phyloP scores from a whole-genome alignment of 768 basidiomycete genomes.

The Hygrophorus russula region DNA sequence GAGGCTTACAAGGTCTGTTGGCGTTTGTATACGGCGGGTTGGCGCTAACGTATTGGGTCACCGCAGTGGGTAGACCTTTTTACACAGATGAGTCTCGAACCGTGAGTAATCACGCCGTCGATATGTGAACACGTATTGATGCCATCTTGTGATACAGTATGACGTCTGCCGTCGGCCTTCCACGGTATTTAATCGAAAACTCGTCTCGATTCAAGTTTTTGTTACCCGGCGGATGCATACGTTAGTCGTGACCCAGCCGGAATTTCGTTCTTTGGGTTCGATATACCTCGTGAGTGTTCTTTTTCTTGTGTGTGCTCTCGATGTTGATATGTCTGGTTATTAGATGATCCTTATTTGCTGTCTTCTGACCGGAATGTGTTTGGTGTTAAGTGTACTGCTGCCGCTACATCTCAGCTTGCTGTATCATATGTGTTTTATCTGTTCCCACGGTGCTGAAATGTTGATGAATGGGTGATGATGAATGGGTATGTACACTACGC shows the following conservation, averaged over 20 bases:
- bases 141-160: slow-evolving; percentile 14
- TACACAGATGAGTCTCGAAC: slow-evolving; percentile 39
- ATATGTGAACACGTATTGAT: not conserved
- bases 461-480: no score
- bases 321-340: no score
- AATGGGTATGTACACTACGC: no score
- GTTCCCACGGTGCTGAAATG: not conserved
- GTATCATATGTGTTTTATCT: not conserved
- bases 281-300: no score
- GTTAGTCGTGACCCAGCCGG: slow-evolving; percentile 13
- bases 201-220: slow-evolving; percentile 39
- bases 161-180: slow-evolving; percentile 40
- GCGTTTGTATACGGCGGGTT: slow-evolving; percentile 22
- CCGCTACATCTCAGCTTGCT: not conserved
- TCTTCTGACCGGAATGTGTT: slow-evolving; percentile 5
- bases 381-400: not conserved
- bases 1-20: slow-evolving; percentile 52
- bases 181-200: slow-evolving; percentile 39
- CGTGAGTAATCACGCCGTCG: slow-evolving; percentile 24
- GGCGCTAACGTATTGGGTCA: no score
- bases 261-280: no score
- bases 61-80: slow-evolving; percentile 39
- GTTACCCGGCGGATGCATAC: slow-evolving; percentile 42
- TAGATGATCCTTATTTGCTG: no score
- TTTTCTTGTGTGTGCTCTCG: no score